Percentiles rank a stretch among this genome's conserved stretches.
Evolutionary conservation across 2,329 filamentous ascomycete genomes (phyloP).

Genomic region (Sporothrix pseudoabietina): DNA sequence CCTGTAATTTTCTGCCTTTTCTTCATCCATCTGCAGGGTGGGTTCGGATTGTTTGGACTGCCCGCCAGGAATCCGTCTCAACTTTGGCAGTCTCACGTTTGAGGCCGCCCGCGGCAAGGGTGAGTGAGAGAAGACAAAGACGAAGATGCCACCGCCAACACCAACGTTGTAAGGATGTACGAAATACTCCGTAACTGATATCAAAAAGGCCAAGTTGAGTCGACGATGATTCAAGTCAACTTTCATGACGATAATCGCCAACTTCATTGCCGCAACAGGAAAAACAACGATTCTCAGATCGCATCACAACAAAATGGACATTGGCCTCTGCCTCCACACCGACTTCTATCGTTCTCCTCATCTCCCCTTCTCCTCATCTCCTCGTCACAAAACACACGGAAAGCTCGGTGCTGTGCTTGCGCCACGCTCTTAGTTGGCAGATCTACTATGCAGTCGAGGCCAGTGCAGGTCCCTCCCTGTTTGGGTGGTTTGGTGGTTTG

Average conservation of each 20-base stretch:
- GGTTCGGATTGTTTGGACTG: slow-evolving; percentile 21
- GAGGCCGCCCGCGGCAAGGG: slow-evolving; percentile 22
- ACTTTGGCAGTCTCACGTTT: slow-evolving; percentile 19
- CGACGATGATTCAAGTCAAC: no score
- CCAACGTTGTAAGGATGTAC: no score
- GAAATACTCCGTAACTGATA: background rate
- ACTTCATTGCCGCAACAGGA: background rate
- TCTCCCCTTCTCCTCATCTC: background rate
- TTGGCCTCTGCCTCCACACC: background rate
- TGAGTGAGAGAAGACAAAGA: background rate
- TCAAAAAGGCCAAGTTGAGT: background rate
- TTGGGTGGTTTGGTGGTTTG: background rate
- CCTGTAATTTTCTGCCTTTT: background rate
- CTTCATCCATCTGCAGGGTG: background rate
- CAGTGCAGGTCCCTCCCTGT: background rate
- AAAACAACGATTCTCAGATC: background rate
- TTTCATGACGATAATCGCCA: background rate
- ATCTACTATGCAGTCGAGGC: background rate
- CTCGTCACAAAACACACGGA: background rate
- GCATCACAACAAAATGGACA: background rate
- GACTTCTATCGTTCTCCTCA: background rate
- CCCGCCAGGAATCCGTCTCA: slow-evolving; percentile 21
- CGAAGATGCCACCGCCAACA: background rate
- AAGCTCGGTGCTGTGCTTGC: slow-evolving; percentile 14
- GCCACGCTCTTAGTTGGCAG: background rate